Conservation (phyloP, 441 rosid species). For the Adansonia grandidieri region DNA sequence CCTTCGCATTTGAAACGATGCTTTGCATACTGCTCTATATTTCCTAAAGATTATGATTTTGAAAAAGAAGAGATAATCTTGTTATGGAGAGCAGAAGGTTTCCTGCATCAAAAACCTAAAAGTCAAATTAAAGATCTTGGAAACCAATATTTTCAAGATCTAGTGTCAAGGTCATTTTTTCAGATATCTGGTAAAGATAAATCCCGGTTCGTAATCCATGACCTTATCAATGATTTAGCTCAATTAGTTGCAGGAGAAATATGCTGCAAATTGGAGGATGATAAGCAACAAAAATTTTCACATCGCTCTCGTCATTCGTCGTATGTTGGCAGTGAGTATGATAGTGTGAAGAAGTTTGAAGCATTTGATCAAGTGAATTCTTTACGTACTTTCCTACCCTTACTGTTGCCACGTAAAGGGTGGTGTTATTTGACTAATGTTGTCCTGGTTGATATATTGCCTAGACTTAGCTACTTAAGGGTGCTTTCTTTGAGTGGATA, state of each 20-base stretch:
- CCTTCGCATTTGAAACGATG: too few relatives aligned
- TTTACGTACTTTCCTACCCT: background rate
- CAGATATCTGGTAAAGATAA: background rate
- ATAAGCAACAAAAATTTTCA: background rate
- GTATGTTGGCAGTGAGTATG: background rate
- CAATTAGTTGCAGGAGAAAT: background rate
- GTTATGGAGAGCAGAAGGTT: constrained; percentile 8
- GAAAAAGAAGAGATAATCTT: background rate
- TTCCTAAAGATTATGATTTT: background rate
- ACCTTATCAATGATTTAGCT: constrained; percentile 2
- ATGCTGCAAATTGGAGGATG: background rate
- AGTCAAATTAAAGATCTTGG: background rate
- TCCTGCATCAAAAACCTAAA: background rate
- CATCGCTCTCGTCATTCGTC: background rate
- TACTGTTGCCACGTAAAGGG: too few relatives aligned
- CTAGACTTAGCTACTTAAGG: background rate
- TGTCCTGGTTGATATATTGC: constrained; percentile 2
- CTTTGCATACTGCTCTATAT: too few relatives aligned
- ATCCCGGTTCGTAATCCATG: background rate
- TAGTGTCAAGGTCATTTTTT: background rate
- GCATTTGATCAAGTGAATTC: background rate
- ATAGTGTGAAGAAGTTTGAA: background rate
- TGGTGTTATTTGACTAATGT: background rate
- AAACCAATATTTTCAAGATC: background rate
- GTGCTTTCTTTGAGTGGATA: background rate